Conservation (phyloP, 495 filamentous ascomycete species). For the Hypoxylon crocopeplum region DNA sequence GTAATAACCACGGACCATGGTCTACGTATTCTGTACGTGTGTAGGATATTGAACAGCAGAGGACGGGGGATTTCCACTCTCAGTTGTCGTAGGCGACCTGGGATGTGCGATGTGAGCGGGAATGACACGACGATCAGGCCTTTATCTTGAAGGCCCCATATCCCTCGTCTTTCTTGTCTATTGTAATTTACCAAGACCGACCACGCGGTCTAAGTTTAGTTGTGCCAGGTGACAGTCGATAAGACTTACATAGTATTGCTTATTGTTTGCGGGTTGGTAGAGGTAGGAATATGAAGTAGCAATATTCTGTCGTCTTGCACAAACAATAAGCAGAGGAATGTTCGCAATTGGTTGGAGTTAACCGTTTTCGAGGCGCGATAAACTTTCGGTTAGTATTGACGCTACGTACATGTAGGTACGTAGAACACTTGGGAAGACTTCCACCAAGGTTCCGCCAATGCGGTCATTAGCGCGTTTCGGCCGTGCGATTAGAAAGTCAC, state of each 20-base stretch:
- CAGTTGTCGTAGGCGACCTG: not conserved
- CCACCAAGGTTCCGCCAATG: not conserved
- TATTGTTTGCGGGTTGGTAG: too few species aligned
- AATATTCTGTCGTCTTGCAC: too few species aligned
- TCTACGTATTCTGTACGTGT: not conserved
- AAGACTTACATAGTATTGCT: too few species aligned
- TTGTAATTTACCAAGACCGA: slow-evolving; percentile 31
- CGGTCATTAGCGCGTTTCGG: slow-evolving; percentile 14
- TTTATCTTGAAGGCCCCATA: slow-evolving; percentile 16
- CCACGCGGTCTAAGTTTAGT: slow-evolving; percentile 28
- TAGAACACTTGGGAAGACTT: not conserved
- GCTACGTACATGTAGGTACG: not conserved
- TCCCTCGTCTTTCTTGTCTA: not conserved
- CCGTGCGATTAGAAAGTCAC: slow-evolving; percentile 5
- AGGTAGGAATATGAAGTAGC: not conserved
- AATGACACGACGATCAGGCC: slow-evolving; percentile 29
- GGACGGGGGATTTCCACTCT: not conserved
- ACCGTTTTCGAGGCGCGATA: not conserved
- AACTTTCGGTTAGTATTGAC: not conserved
- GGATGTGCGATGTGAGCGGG: not conserved
- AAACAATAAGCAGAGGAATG: too few species aligned
- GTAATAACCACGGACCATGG: slow-evolving; percentile 20
- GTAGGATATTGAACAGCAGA: not conserved
- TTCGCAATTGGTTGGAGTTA: not conserved
- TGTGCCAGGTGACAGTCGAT: slow-evolving; percentile 21